A percentile compares a stretch with the other conserved stretches of the same genome.
Conservation (phyloP, 495 filamentous ascomycete species). For the Recurvomyces mirabilis region DNA sequence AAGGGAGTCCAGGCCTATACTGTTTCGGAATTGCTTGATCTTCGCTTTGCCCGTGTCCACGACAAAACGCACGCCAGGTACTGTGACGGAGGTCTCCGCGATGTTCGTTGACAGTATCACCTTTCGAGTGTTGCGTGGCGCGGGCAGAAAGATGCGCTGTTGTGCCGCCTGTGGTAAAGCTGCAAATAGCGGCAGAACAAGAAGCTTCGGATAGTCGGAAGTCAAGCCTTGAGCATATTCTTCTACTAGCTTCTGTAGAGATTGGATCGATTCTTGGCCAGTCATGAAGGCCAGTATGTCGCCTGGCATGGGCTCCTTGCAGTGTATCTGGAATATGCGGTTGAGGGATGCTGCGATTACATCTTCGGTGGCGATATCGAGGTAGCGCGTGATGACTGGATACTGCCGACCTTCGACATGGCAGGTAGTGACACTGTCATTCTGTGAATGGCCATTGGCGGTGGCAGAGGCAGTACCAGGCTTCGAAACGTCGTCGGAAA, state of each 20-base stretch:
- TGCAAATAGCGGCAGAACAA: constrained; percentile 61
- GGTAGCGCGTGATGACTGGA: constrained; percentile 69
- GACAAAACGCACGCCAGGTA: constrained; percentile 83
- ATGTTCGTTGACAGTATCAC: constrained; percentile 93
- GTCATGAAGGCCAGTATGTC: constrained; percentile 91
- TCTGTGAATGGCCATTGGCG: background rate
- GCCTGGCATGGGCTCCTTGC: constrained; percentile 76
- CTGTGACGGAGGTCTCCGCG: constrained; percentile 93
- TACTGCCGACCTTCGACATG: constrained; percentile 82
- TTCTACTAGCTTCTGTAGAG: constrained; percentile 66
- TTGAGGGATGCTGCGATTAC: constrained; percentile 73
- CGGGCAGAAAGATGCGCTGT: constrained; percentile 69
- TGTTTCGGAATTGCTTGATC: constrained; percentile 77
- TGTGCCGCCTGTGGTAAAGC: constrained; percentile 67
- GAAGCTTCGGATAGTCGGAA: constrained; percentile 61
- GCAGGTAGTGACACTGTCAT: constrained; percentile 30
- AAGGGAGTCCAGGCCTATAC: constrained; percentile 80
- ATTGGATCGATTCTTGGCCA: constrained; percentile 86
- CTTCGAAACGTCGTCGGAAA: constrained; percentile 17
- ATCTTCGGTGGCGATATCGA: constrained; percentile 65
- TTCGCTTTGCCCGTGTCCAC: constrained; percentile 92
- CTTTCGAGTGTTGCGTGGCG: constrained; percentile 68
- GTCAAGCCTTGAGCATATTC: constrained; percentile 62
- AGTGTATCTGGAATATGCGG: constrained; percentile 80
- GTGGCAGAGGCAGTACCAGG: too few species aligned